phyloP scores from a whole-genome alignment of 345 rosid genomes.

The Eucalyptus erythrocorys region DNA sequence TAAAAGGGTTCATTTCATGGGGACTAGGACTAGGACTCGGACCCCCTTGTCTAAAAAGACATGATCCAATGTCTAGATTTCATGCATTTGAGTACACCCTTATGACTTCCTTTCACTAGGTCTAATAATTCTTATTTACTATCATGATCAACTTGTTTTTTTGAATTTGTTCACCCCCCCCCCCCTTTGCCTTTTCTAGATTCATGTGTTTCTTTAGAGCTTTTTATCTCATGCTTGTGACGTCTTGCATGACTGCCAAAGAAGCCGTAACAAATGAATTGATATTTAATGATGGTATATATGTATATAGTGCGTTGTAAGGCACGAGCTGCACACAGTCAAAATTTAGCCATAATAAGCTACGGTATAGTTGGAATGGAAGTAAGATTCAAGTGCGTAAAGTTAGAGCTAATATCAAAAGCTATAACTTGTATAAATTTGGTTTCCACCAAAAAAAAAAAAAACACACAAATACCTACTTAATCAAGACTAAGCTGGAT shows the following conservation, averaged over 20 bases:
- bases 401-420: not conserved
- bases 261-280: not conserved
- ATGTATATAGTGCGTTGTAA: not conserved
- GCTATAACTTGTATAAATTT: not conserved
- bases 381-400: not conserved
- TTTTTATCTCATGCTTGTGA: not conserved
- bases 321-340: not conserved
- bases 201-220: not conserved
- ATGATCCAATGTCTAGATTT: not conserved
- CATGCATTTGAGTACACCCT: not conserved
- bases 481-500: not conserved
- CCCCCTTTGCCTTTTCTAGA: not conserved
- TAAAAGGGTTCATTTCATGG: not conserved
- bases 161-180: not conserved
- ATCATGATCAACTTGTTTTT: not conserved
- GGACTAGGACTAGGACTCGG: too few species aligned
- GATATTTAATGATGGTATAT: not conserved
- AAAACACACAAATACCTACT: not conserved
- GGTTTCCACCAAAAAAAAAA: not conserved
- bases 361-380: too few species aligned
- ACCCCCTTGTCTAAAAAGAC: not conserved
- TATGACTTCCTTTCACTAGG: not conserved
- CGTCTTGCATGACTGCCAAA: too few species aligned
- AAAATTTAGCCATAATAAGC: not conserved
- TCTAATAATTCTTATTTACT: not conserved